phyloP scores from a whole-genome alignment of 148 eudicot genomes.

The Chenopodium berlandieri region DNA sequence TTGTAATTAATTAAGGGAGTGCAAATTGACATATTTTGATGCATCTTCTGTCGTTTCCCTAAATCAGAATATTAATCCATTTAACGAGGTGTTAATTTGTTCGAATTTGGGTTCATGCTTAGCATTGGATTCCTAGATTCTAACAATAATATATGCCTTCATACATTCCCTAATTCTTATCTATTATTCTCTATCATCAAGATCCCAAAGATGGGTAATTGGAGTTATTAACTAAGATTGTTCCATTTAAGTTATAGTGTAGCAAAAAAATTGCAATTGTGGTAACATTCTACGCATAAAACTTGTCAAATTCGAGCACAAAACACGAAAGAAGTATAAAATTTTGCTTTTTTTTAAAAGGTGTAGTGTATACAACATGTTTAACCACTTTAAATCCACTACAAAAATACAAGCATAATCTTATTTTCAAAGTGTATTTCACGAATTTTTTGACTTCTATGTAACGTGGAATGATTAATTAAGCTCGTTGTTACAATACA shows the following conservation, averaged over 20 bases:
- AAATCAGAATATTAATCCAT: constrained; percentile 28
- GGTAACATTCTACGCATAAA: too few relatives aligned
- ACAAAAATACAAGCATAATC: too few relatives aligned
- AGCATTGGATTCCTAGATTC: constrained; percentile 39
- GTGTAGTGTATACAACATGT: too few relatives aligned
- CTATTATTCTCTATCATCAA: constrained; percentile 16
- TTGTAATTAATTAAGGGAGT: background rate
- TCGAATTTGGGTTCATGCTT: constrained; percentile 34
- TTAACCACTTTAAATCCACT: too few relatives aligned
- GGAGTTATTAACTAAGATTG: background rate
- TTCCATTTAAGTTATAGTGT: background rate
- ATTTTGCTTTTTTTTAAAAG: too few relatives aligned
- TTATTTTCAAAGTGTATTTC: too few relatives aligned
- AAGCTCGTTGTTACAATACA: too few relatives aligned
- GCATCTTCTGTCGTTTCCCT: constrained; percentile 35
- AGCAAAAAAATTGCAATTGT: too few relatives aligned
- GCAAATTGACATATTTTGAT: constrained; percentile 22
- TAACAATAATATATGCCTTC: constrained; percentile 6
- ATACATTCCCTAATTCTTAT: constrained; percentile 24
- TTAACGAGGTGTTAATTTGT: constrained; percentile 34
- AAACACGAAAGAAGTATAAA: too few relatives aligned
- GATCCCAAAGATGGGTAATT: constrained; percentile 24
- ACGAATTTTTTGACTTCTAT: too few relatives aligned
- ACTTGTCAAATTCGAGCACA: too few relatives aligned
- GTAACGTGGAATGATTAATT: too few relatives aligned